Evolutionary conservation across 768 basidiomycete genomes (phyloP).

Genomic region (Trametes coccinea): DNA sequence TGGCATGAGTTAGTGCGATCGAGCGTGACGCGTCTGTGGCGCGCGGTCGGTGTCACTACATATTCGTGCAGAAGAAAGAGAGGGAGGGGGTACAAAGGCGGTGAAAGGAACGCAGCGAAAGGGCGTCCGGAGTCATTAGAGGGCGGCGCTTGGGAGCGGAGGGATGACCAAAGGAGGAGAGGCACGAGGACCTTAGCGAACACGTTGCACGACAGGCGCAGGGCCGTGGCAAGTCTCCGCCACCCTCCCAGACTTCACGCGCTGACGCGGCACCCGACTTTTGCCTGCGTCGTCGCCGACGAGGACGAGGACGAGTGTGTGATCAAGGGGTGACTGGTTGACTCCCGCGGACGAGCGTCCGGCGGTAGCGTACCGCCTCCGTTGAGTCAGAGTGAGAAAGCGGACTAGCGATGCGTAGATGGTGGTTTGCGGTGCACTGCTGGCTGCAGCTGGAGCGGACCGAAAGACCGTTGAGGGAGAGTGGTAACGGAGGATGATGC

Average conservation of each 20-base stretch:
- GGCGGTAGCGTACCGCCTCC: not conserved
- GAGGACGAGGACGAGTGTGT: not conserved
- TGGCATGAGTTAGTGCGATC: too few relatives aligned
- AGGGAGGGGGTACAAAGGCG: too few relatives aligned
- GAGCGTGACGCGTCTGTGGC: too few relatives aligned
- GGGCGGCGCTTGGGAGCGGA: conserved; percentile 12
- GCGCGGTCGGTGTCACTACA: too few relatives aligned
- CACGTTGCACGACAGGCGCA: conserved; percentile 20
- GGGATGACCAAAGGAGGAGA: conserved; percentile 9
- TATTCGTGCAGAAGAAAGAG: too few relatives aligned
- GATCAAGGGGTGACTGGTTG: not conserved
- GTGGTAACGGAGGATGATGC: not conserved
- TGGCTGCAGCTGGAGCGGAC: too few relatives aligned
- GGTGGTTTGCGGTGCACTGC: too few relatives aligned
- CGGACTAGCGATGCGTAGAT: not conserved
- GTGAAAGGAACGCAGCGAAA: not conserved
- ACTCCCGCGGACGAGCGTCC: too few relatives aligned
- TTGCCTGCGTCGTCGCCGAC: not conserved
- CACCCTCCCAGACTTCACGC: not conserved
- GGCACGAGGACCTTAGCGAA: conserved; percentile 15
- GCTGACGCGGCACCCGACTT: not conserved
- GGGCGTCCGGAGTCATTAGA: conserved; percentile 6
- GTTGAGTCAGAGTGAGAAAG: conserved; percentile 2
- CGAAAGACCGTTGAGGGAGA: not conserved
- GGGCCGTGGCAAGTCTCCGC: not conserved